A percentile compares a stretch with the other conserved stretches of the same genome.
phyloP scores from a whole-genome alignment of 2,329 filamentous ascomycete genomes.

The Hirsutella thompsonii region DNA sequence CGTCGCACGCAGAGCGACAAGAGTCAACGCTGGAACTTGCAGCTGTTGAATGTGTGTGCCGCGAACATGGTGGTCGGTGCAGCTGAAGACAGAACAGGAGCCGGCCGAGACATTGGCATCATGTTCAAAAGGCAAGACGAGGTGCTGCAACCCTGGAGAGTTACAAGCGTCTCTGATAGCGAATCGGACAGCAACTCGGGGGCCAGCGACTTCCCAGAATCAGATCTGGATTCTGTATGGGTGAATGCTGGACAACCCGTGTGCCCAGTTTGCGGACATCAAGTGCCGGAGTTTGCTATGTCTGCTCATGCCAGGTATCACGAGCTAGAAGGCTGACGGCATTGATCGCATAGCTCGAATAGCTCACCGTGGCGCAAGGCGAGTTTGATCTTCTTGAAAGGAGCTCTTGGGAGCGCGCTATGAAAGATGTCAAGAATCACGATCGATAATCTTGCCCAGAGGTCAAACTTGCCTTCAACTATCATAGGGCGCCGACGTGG shows the following conservation, averaged over 20 bases:
- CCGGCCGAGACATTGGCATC: slow-evolving; percentile 63
- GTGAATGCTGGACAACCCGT: slow-evolving; percentile 13
- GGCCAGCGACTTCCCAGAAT: slow-evolving; percentile 5
- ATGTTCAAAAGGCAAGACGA: slow-evolving; percentile 74
- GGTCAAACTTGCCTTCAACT: too few relatives aligned
- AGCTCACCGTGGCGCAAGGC: too few relatives aligned
- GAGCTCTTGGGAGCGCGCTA: too few relatives aligned
- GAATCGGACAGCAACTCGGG: slow-evolving; percentile 13
- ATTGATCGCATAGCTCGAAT: too few relatives aligned
- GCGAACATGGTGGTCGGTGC: slow-evolving; percentile 64
- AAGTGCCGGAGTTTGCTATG: slow-evolving; percentile 45
- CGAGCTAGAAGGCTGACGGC: slow-evolving; percentile 13
- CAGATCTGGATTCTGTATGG: slow-evolving; percentile 14
- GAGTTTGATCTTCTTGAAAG: too few relatives aligned
- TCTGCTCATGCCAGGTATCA: slow-evolving; percentile 34
- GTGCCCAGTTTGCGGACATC: slow-evolving; percentile 37
- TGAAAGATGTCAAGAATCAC: too few relatives aligned
- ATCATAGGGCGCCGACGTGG: too few relatives aligned
- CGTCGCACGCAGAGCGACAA: slow-evolving; percentile 58
- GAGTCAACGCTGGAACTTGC: slow-evolving; percentile 59
- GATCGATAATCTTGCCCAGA: too few relatives aligned
- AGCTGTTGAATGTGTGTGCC: slow-evolving; percentile 75
- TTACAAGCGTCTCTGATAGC: slow-evolving; percentile 22
- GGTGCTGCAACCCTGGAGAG: slow-evolving; percentile 53
- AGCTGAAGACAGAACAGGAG: slow-evolving; percentile 33